Evolutionary conservation across 2,329 filamentous ascomycete species (phyloP).

Genomic region (Ophiostoma perfectum): DNA sequence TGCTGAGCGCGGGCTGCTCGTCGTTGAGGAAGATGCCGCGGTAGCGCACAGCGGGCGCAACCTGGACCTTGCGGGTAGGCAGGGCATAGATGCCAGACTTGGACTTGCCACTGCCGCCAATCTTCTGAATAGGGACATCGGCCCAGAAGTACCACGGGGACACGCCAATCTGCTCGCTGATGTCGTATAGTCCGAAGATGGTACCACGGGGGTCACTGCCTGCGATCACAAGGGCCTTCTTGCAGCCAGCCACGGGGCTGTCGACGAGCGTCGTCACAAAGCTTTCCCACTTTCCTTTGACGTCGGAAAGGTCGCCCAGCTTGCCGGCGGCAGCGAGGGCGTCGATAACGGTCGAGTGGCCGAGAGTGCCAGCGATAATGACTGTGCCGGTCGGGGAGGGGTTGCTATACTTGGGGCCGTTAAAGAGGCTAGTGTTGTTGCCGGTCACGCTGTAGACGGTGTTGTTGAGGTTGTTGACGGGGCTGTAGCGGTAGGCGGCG

Average conservation of each 20-base stretch:
- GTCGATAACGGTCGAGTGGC: constrained; percentile 58
- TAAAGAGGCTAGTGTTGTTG: constrained; percentile 36
- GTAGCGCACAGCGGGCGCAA: constrained; percentile 59
- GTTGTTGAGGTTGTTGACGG: constrained; percentile 44
- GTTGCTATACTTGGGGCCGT: constrained; percentile 42
- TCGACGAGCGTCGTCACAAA: constrained; percentile 57
- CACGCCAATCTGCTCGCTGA: constrained; percentile 69
- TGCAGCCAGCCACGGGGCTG: constrained; percentile 51
- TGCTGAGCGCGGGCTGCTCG: constrained; percentile 61
- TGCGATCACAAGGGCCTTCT: constrained; percentile 59
- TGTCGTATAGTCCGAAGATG: constrained; percentile 65
- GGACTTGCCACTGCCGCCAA: constrained; percentile 25
- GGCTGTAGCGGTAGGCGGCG: constrained; percentile 40
- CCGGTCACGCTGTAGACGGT: constrained; percentile 43
- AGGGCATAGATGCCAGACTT: constrained; percentile 52
- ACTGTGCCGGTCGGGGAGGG: constrained; percentile 44
- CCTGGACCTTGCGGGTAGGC: constrained; percentile 50
- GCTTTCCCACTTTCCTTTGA: constrained; percentile 63
- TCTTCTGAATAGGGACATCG: constrained; percentile 47
- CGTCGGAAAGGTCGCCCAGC: constrained; percentile 48
- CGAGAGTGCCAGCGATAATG: constrained; percentile 65
- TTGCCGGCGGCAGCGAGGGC: constrained; percentile 49
- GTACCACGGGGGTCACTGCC: constrained; percentile 60
- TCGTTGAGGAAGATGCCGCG: constrained; percentile 67
- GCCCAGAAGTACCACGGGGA: constrained; percentile 67